Base-by-base conservation (phyloP, 1,284 basidiomycete genomes). In the Schizophyllum amplum region DNA sequence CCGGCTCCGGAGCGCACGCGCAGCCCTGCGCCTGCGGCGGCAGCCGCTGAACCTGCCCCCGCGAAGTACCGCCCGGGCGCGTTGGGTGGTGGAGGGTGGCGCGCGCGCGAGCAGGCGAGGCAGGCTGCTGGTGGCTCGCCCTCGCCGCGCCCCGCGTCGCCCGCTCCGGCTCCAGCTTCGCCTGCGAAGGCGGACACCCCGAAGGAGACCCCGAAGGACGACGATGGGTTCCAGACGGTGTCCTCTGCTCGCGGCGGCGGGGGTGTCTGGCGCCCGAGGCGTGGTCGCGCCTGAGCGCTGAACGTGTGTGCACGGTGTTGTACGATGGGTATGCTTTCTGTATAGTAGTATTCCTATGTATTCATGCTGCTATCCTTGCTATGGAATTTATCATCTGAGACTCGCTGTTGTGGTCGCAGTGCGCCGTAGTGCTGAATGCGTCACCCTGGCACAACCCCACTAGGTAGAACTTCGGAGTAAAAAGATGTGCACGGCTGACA, bases 211-310 rank as follows among this genome's bases (percentile, higher is more conserved):
- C 72, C 71, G 62, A 78, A 75, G 59, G 84, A 87, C 46, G 75
- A 81, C 7, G 88, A 90, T 61, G 87, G 88, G 1, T 90, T 90
- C 79, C 81, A 85, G 67, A 76, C 81, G 27, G 83, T 86, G 7
- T 55, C 72, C n/a, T 49, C 13, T 61, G 70, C 57, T 74, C 72
- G 64, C 72, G n/a, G n/a, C n/a, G n/a, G n/a, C n/a, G n/a, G 69
- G 58, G 65, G 54, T 25, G 73, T 76, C 13, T 83, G 81, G 80
- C 66, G 69, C 33, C 62, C 76, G 2, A 69, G 64, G 52, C 69
- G 75, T 48, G 57, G 72, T 22, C 59, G 61, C 4, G 56, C 58
- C n/a, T 62, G 47, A 49, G 47, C 42, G 47, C 27, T 33, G 27
- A 33, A 6, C 5, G 27, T 33, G 27, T 33, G 13, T 33, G 27